phyloP scores from a whole-genome alignment of 352 stramenopile species.

The Phytophthora boehmeriae region DNA sequence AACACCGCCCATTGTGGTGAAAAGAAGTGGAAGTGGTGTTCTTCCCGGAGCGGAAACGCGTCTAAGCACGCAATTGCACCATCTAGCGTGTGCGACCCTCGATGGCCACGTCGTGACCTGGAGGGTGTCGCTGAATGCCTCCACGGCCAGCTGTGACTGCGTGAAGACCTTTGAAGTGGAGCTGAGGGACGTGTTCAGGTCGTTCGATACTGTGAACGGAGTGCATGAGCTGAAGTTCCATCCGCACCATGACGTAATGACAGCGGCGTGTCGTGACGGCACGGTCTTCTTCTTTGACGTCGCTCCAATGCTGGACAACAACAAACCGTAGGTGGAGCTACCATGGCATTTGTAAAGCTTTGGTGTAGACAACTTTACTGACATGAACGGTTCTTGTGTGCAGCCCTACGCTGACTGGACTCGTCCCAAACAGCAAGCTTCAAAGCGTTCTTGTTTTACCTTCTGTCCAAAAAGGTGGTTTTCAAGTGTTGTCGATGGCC shows the following conservation, averaged over 20 bases:
- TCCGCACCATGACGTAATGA: conserved; percentile 60
- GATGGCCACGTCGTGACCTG: conserved; percentile 69
- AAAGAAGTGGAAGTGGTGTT: conserved; percentile 38
- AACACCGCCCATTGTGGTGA: conserved; percentile 41
- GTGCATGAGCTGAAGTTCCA: conserved; percentile 73
- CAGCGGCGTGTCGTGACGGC: conserved; percentile 62
- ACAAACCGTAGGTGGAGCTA: conserved; percentile 47
- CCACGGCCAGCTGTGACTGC: conserved; percentile 42
- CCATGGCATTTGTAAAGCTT: neutral
- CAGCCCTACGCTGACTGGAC: conserved; percentile 43
- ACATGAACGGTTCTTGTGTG: neutral
- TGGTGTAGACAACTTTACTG: conserved; percentile 5
- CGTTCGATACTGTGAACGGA: conserved; percentile 63
- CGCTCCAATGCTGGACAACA: conserved; percentile 50
- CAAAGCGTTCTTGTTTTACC: conserved; percentile 48
- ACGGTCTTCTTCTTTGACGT: conserved; percentile 76
- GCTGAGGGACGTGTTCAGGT: conserved; percentile 58
- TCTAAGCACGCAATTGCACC: conserved; percentile 41
- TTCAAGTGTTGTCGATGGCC: conserved; percentile 52
- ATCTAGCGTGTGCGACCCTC: conserved; percentile 59
- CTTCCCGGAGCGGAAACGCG: conserved; percentile 26
- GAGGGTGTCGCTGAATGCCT: conserved; percentile 40
- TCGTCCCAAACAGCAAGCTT: conserved; percentile 61
- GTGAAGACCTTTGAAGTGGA: conserved; percentile 67
- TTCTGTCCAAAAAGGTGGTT: conserved; percentile 48